Evolutionary conservation across 164 flowering plant genomes (phyloP).

Genomic region (Sextonia rubra): DNA sequence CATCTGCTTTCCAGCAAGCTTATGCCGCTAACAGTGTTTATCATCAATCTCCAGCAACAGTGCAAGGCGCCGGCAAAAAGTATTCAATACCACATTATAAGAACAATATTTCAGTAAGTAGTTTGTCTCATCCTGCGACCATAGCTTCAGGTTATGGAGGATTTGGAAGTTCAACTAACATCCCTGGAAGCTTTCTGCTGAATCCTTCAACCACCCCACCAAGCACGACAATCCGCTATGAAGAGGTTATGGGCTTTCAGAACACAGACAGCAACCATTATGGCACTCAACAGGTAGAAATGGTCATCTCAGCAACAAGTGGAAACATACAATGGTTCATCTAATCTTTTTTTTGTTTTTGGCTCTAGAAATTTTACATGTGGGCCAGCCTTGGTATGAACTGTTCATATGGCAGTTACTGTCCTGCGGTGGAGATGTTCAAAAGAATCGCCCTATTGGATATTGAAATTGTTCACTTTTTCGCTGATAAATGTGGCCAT

Average conservation of each 20-base stretch:
- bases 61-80: slow-evolving; percentile 29
- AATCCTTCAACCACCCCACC: slow-evolving; percentile 61
- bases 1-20: slow-evolving; percentile 83
- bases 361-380: background rate
- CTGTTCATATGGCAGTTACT: no score
- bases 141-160: slow-evolving; percentile 77
- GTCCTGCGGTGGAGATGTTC: no score
- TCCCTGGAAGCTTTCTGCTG: slow-evolving; percentile 61
- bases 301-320: no score
- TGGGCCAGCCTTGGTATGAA: background rate
- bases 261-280: slow-evolving; percentile 71
- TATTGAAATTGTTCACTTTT: background rate
- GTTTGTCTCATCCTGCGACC: slow-evolving; percentile 73
- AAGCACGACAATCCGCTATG: slow-evolving; percentile 63
- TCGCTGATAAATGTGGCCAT: background rate
- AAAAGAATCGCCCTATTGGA: no score
- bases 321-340: background rate
- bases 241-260: slow-evolving; percentile 73
- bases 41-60: slow-evolving; percentile 83
- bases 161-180: slow-evolving; percentile 60
- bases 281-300: slow-evolving; percentile 73
- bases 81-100: slow-evolving; percentile 73
- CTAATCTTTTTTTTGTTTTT: background rate
- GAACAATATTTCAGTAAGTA: slow-evolving; percentile 63
- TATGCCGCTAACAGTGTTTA: slow-evolving; percentile 65